Percentiles rank a stretch among this genome's conserved stretches.
Evolutionary conservation across 2,329 filamentous ascomycete species (phyloP).

Genomic region (Xylaria sp.): DNA sequence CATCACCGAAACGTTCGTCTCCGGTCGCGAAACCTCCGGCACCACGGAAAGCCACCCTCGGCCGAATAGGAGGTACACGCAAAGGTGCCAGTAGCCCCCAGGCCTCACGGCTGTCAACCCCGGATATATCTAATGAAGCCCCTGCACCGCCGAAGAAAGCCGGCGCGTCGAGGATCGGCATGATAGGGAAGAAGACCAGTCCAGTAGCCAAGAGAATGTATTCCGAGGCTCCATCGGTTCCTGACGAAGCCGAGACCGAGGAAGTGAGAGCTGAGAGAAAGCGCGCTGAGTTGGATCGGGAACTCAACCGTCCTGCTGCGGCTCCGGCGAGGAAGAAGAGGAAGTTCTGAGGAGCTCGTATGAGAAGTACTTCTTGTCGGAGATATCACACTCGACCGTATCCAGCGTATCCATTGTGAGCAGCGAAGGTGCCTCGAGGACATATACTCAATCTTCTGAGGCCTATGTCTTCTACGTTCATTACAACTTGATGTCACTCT

Average conservation of each 20-base stretch:
- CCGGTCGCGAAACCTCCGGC: slow-evolving; percentile 4
- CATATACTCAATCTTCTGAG: no score
- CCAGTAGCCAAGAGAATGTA: slow-evolving; percentile 18
- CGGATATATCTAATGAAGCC: slow-evolving; percentile 6
- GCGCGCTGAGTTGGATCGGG: slow-evolving; percentile 46
- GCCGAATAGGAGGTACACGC: slow-evolving; percentile 26
- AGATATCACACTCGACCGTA: background rate
- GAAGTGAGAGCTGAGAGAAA: slow-evolving; percentile 42
- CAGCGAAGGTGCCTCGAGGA: background rate
- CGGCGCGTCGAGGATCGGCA: slow-evolving; percentile 22
- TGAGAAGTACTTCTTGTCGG: background rate
- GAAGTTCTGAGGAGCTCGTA: slow-evolving; percentile 39
- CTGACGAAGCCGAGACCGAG: slow-evolving; percentile 27
- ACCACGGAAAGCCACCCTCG: slow-evolving; percentile 19
- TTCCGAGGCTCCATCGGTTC: slow-evolving; percentile 11
- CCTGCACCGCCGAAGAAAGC: slow-evolving; percentile 17
- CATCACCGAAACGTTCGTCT: slow-evolving; percentile 3
- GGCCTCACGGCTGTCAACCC: background rate
- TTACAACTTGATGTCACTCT: background rate
- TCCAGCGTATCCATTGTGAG: background rate
- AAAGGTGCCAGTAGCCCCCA: slow-evolving; percentile 10
- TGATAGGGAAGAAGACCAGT: slow-evolving; percentile 23
- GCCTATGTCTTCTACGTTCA: no score
- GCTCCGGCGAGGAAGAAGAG: slow-evolving; percentile 52
- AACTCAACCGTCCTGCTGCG: slow-evolving; percentile 45